Conservation (phyloP, 2,329 filamentous ascomycete species). For the Pestalotiopsis sp. region DNA sequence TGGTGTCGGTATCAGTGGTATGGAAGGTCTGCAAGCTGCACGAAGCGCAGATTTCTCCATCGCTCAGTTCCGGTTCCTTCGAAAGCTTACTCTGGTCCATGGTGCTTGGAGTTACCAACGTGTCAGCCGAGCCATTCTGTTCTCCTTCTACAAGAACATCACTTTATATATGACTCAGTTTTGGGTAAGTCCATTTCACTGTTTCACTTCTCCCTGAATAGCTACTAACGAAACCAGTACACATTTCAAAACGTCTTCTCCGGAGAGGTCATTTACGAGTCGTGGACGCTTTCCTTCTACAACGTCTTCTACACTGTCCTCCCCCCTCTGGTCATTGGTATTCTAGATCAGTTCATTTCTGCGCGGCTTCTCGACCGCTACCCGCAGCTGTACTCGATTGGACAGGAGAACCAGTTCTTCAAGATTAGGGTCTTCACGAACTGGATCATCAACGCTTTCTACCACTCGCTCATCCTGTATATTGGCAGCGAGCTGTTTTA, state of each 20-base stretch:
- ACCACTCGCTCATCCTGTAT: slow-evolving; percentile 94
- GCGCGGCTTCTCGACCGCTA: slow-evolving; percentile 92
- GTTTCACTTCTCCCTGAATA: not conserved
- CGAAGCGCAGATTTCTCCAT: slow-evolving; percentile 95
- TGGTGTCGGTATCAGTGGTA: slow-evolving; percentile 93
- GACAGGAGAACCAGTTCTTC: slow-evolving; percentile 93
- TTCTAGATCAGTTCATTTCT: slow-evolving; percentile 97
- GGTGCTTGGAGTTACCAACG: slow-evolving; percentile 98
- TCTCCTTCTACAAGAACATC: slow-evolving; percentile 99
- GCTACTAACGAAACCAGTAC: slow-evolving; percentile 59
- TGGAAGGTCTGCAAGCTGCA: slow-evolving; percentile 95
- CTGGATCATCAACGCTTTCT: slow-evolving; percentile 94
- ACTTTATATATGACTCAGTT: slow-evolving; percentile 99
- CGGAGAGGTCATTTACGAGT: slow-evolving; percentile 97
- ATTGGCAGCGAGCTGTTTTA: slow-evolving; percentile 81
- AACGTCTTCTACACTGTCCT: slow-evolving; percentile 97
- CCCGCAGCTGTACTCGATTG: slow-evolving; percentile 91
- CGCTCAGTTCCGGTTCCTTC: slow-evolving; percentile 91
- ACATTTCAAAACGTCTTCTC: slow-evolving; percentile 98
- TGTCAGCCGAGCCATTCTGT: slow-evolving; percentile 94
- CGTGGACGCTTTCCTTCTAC: slow-evolving; percentile 99
- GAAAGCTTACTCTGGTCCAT: slow-evolving; percentile 92
- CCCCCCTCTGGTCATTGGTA: slow-evolving; percentile 90
- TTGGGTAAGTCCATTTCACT: slow-evolving; percentile 67
- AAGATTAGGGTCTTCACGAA: slow-evolving; percentile 87